A percentile compares a stretch with the other conserved stretches of the same genome.
phyloP scores from a whole-genome alignment of 495 filamentous ascomycete species.

The Aspergillus nidulans region DNA sequence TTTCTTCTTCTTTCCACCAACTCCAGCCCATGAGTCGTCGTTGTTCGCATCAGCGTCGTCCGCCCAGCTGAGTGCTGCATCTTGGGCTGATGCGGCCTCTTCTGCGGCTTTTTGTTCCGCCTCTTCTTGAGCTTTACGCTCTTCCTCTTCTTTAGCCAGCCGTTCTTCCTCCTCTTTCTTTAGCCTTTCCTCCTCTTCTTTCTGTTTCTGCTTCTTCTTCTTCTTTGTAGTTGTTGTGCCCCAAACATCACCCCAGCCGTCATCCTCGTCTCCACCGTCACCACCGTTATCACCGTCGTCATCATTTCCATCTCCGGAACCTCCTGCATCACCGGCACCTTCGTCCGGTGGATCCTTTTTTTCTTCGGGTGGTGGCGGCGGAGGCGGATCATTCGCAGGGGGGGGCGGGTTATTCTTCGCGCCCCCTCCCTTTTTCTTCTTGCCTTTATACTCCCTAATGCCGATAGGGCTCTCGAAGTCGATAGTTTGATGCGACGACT shows the following conservation, averaged over 20 bases:
- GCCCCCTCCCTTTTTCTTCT: constrained; percentile 35
- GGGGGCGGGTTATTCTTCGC: constrained; percentile 22
- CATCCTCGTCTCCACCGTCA: constrained; percentile 26
- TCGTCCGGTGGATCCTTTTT: constrained; percentile 19
- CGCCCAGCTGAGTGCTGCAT: constrained; percentile 41
- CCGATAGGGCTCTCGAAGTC: constrained; percentile 50
- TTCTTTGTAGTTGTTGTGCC: constrained; percentile 37
- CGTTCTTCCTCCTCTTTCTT: constrained; percentile 30
- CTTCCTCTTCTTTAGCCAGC: constrained; percentile 33
- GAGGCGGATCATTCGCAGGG: constrained; percentile 9
- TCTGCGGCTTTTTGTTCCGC: constrained; percentile 33
- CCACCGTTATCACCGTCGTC: constrained; percentile 20
- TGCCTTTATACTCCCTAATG: constrained; percentile 45
- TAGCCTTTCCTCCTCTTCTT: constrained; percentile 23
- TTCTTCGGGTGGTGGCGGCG: constrained; percentile 9
- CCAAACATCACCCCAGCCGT: constrained; percentile 40
- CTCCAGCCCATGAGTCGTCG: constrained; percentile 36
- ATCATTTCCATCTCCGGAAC: constrained; percentile 30
- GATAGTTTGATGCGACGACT: constrained; percentile 36
- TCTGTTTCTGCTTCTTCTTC: constrained; percentile 35
- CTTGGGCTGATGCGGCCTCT: constrained; percentile 28
- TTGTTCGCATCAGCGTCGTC: constrained; percentile 30
- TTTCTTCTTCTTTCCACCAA: constrained; percentile 44
- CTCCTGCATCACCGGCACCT: constrained; percentile 26
- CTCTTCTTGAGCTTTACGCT: constrained; percentile 28